Evolutionary conservation across 805 yeast genomes (phyloP), one percentile per base, ranked within the genome.

Genomic region (Candida sphagnicola): DNA sequence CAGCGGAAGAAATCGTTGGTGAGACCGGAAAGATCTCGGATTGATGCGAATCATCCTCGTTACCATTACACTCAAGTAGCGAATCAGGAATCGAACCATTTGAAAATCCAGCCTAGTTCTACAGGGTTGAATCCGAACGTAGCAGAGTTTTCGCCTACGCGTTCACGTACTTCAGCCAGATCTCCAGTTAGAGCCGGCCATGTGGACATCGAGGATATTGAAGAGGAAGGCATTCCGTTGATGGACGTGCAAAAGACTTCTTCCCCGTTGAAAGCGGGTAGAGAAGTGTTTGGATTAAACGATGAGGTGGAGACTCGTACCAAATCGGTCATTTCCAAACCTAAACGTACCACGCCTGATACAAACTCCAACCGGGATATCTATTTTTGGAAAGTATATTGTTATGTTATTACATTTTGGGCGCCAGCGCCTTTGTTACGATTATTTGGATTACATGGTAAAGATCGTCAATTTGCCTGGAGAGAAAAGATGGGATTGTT

Each of bases 381-480:
- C 26, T 65, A 61, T 43, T 54, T 59, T 88, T 93, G 99, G 99
- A 75, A 77, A 48, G 63, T 80, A 0, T 93, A 88, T 62, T 89
- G 96, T 57, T 78, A 79, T 48, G 50, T 75, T 6, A 65, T 93
- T 25, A 90, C 99, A 0, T 88, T 88, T 59, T 91, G 96, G 93
- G 95, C 95, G 2, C 95, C 97, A 1, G 76, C 83, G 2, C 82
- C 89, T 0, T 45, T 88, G 24, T 62, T 89, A 51, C 66, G 65
- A 31, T 59, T 85, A 31, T 84, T 78, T 61, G 98, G 98, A 2
- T 74, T 91, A 74, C 74, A 75, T 24, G 79, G 84, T 15, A 78
- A 79, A 48, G 90, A 81, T 31, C 78, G 95, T 43, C 97, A 90
- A 57, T 78, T 80, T 70, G 98, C 98, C 0, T 93, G 99, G 99